phyloP scores from a whole-genome alignment of 768 basidiomycete genomes.

The Lactarius sanguifluus region DNA sequence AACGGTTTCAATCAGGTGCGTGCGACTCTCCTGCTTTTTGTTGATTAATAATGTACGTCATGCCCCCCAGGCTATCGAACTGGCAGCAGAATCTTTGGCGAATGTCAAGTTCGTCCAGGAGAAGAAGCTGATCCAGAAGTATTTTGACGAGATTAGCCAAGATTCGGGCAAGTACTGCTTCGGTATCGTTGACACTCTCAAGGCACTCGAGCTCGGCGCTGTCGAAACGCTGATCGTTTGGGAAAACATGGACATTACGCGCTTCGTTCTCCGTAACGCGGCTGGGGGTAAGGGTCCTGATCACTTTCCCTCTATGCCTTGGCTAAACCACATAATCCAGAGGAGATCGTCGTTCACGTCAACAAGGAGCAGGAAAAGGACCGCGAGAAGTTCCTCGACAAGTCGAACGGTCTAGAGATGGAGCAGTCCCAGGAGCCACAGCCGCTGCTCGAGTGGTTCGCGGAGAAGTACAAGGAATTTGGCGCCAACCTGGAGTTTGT shows the following conservation, averaged over 20 bases:
- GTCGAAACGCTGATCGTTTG: slow-evolving; percentile 98
- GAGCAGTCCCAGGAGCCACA: slow-evolving; percentile 81
- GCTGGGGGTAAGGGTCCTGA: slow-evolving; percentile 63
- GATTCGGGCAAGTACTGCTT: slow-evolving; percentile 97
- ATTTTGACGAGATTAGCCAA: slow-evolving; percentile 99
- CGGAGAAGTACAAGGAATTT: slow-evolving; percentile 98
- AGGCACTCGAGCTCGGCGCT: slow-evolving; percentile 93
- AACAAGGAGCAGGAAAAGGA: slow-evolving; percentile 88
- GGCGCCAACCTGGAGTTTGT: slow-evolving; percentile 95
- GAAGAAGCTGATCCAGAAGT: slow-evolving; percentile 95
- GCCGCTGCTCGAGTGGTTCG: slow-evolving; percentile 95
- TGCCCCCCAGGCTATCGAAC: slow-evolving; percentile 79
- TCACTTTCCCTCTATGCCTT: background rate
- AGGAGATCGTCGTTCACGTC: slow-evolving; percentile 79
- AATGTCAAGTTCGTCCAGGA: slow-evolving; percentile 99
- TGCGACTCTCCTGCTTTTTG: slow-evolving; percentile 3
- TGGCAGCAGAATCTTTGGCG: slow-evolving; percentile 91
- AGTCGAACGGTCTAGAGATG: slow-evolving; percentile 95
- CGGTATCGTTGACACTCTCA: slow-evolving; percentile 95
- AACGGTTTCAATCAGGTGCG: slow-evolving; percentile 98
- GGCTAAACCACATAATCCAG: slow-evolving; percentile 39
- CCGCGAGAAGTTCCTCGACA: slow-evolving; percentile 92
- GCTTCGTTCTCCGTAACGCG: slow-evolving; percentile 87
- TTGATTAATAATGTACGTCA: background rate
- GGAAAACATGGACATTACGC: slow-evolving; percentile 93